Evolutionary conservation across 1,284 basidiomycete genomes (phyloP), one percentile per base, ranked within the genome.

Genomic region (Leccinum solheimii): DNA sequence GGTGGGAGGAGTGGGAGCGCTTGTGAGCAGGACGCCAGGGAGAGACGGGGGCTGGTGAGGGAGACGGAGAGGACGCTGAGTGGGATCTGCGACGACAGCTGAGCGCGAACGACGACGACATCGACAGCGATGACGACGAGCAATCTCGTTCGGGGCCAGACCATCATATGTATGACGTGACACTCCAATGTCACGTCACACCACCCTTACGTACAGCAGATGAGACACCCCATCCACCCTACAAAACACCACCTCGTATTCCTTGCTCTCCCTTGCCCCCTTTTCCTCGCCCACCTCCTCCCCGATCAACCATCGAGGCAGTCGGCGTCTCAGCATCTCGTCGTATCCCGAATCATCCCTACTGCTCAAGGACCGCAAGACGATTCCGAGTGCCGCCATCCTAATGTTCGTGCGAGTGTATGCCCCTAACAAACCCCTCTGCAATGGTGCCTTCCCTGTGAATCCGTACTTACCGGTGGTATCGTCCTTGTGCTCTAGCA

Each of bases 71-170:
- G 16, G 83, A 82, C n/a, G 81, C 77, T 27, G 86, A 86, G 64
- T 82, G 81, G 32, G 86, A 87, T 69, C 86, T 77, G 54, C 80
- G 79, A 63, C 85, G 83, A 68, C 78, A 77, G 65, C 73, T 74
- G 62, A 74, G 69, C 51, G 66, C 65, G 58, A 73, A 73, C 59
- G 74, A 64, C 61, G 79, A 79, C 57, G 80, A 77, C 80, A 83
- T 81, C 55, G 62, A 67, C 63, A 49, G 4, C 57, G 62, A 61
- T 38, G 38, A 13, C 55, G 55, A 68, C 23, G 38, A 55, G 23
- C 55, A 49, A 72, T 61, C 59, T 64, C 30, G 59, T 61, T 70
- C 70, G 65, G 58, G 55, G 8, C 58, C 48, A 53, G 34, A 38
- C 8, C 40, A 10, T 40, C 5, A 45, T 19, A 30, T 49, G 59